These are phyloP conservation scores for Trichosporon sp. DNA, from an alignment of 1,284 basidiomycete genomes.

Conservation along the genomic window DNA sequence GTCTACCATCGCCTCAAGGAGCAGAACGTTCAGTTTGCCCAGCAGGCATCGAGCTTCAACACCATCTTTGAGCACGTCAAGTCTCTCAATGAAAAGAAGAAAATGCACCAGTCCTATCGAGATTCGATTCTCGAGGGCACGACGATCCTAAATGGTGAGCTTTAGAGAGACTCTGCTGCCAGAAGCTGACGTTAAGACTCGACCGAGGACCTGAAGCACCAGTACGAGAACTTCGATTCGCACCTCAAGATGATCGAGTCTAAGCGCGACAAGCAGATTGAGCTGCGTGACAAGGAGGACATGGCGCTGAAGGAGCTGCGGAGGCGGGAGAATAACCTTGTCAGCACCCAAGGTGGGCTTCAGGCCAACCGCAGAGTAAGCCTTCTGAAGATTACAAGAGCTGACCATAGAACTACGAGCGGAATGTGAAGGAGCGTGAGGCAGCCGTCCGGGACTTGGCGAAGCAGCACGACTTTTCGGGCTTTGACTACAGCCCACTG, in stretches of 20 bases:
- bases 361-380: constrained; percentile 50
- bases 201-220: constrained; percentile 72
- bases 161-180: background rate
- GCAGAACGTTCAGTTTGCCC: constrained; percentile 79
- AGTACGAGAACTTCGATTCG: constrained; percentile 71
- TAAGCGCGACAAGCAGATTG: constrained; percentile 46
- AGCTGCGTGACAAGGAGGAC: constrained; percentile 46
- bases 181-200: constrained; percentile 63
- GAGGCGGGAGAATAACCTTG: constrained; percentile 42
- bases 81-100: constrained; percentile 68
- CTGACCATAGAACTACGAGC: constrained; percentile 67
- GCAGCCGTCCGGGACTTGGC: constrained; percentile 71
- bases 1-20: constrained; percentile 69
- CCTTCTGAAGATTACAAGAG: background rate
- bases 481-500: constrained; percentile 62
- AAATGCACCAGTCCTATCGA: constrained; percentile 66
- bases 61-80: constrained; percentile 77
- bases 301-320: constrained; percentile 44
- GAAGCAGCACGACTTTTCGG: constrained; percentile 70
- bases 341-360: constrained; percentile 47
- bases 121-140: constrained; percentile 63
- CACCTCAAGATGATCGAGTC: constrained; percentile 45
- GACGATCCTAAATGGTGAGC: constrained; percentile 70
- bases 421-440: constrained; percentile 74
- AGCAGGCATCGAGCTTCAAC: constrained; percentile 79